These are phyloP conservation scores for Colletotrichum simmondsii DNA, from an alignment of 2,329 filamentous ascomycete genomes.

Conservation along the genomic window DNA sequence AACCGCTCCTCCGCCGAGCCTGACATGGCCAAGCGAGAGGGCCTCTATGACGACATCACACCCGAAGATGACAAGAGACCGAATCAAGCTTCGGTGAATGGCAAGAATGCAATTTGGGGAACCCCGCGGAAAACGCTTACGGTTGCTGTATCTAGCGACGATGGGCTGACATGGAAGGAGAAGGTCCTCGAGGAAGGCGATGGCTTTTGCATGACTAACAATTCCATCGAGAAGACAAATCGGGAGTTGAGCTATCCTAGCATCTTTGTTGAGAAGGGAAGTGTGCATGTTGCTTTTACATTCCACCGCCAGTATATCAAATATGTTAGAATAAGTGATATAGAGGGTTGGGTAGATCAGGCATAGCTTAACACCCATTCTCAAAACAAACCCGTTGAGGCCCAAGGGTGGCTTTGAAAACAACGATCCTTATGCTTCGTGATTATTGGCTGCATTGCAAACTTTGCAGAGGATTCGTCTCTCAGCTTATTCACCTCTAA, in stretches of 20 bases:
- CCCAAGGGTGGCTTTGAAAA: no score
- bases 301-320: constrained; percentile 55
- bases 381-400: background rate
- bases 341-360: constrained; percentile 39
- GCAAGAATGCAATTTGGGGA: constrained; percentile 55
- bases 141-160: constrained; percentile 47
- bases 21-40: constrained; percentile 47
- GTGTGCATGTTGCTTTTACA: constrained; percentile 52
- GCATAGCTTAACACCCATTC: background rate
- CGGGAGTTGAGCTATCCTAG: constrained; percentile 56
- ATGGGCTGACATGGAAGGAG: constrained; percentile 49
- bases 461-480: no score
- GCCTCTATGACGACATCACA: constrained; percentile 57
- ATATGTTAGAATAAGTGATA: constrained; percentile 45
- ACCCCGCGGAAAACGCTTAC: constrained; percentile 49
- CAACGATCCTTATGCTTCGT: no score
- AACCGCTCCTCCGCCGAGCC: constrained; percentile 50
- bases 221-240: constrained; percentile 52
- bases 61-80: constrained; percentile 50
- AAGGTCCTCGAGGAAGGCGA: constrained; percentile 55
- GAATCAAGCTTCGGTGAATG: constrained; percentile 48
- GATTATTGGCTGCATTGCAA: no score
- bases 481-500: no score
- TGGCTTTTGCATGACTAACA: constrained; percentile 58
- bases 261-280: constrained; percentile 44